A percentile compares a stretch with the other conserved stretches of the same genome.
Evolutionary conservation across 1,139 yeast species (phyloP).

Genomic region (Petasospora fabianii): DNA sequence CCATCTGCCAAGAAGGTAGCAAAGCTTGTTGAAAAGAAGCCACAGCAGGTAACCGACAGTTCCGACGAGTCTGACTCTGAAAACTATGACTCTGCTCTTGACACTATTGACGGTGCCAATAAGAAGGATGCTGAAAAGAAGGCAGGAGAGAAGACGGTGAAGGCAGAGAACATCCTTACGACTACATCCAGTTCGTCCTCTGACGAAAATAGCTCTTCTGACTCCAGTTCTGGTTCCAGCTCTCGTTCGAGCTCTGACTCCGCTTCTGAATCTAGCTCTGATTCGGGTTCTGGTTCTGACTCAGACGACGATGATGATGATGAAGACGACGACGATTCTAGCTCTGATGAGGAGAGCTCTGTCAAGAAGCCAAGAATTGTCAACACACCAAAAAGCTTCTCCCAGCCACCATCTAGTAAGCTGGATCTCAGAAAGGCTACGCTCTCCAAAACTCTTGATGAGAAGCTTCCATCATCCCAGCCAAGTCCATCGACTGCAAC

Average conservation of each 20-base stretch:
- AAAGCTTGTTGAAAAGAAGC: background rate
- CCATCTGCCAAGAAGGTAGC: background rate
- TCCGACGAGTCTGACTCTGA: conserved; percentile 13
- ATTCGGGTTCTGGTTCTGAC: conserved; percentile 19
- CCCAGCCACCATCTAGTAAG: conserved; percentile 15
- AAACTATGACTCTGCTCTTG: conserved; percentile 13
- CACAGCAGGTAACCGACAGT: conserved; percentile 2
- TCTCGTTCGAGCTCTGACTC: conserved; percentile 4
- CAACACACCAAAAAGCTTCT: conserved; percentile 33
- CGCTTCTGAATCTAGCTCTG: conserved; percentile 19
- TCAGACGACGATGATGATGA: conserved; percentile 22
- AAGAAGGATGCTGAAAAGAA: background rate
- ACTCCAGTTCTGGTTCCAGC: background rate
- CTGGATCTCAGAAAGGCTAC: conserved; percentile 15
- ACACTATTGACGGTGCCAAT: background rate
- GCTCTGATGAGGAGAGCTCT: conserved; percentile 5
- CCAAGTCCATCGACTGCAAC: conserved; percentile 12
- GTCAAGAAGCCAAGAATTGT: conserved; percentile 33
- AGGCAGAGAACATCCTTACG: background rate
- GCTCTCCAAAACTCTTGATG: conserved; percentile 12
- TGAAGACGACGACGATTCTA: conserved; percentile 15
- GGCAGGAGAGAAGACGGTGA: background rate
- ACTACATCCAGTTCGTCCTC: conserved; percentile 8
- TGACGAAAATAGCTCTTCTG: no score
- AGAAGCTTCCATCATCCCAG: conserved; percentile 10